Evolutionary conservation across 1,139 yeast species (phyloP), one percentile per base, ranked within the genome.

Genomic region (Hyphopichia pseudoburtonii): DNA sequence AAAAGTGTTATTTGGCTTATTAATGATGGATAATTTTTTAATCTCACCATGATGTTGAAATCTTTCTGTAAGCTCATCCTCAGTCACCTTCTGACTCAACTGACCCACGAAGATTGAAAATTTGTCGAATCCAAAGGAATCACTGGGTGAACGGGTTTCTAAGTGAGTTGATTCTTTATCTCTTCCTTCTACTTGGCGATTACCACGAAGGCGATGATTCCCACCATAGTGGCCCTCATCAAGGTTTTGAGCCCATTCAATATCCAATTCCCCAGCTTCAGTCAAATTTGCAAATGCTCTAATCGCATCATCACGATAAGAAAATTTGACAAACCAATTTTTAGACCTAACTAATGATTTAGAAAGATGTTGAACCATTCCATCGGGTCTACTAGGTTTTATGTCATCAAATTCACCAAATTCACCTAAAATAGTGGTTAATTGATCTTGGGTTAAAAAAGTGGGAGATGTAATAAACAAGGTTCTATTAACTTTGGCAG

Each of bases 401-500:
- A 86, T 54, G 44, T 81, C 78, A 50, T 88, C 96, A 43, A 86
- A 65, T 50, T 84, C 89, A 5, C 96, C 96, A 63, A 72, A 87
- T 24, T 66, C 57, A 3, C 61, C 57, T 38, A 85, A 58, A 25
- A 64, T 48, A 2, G 56, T 55, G 35, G 55, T 60, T 29, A 85
- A 63, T 5, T 64, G 54, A 10, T 45, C 45, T 28, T 62, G 63
- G 9, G 51, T 37, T 12, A 62, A 40, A 1, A 47, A 43, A 35
- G 36, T 43, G 10, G 60, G 46, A 5, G 68, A 63, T 14, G 72
- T 63, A 32, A 83, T 56, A 52, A 80, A 85, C 36, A 90, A 66
- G 11, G 97, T 89, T 46, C 97, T 72, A 60, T 90, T 90, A 32
- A 89, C 96, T 51, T 86, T 82, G 1, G 97, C 97, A 12, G 82